These are phyloP conservation scores for Musa itinerans DNA, from an alignment of 176 grass and related monocot genomes.

Conservation along the genomic window DNA sequence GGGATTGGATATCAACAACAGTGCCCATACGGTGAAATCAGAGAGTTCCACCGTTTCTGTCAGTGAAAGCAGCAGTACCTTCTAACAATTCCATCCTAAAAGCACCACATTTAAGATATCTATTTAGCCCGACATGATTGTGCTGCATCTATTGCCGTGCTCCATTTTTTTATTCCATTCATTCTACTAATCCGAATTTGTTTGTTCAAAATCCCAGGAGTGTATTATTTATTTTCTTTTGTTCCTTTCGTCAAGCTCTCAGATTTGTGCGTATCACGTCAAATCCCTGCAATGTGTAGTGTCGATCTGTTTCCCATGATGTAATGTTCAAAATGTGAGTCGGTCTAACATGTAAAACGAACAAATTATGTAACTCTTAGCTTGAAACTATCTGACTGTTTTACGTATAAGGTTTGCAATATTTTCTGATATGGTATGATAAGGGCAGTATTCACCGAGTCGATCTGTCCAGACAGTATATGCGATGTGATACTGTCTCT, in stretches of 20 bases:
- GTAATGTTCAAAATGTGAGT: background rate
- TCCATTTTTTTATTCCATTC: constrained; percentile 6
- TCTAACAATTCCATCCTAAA: background rate
- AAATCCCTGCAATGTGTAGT: background rate
- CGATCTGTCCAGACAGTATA: too few relatives aligned
- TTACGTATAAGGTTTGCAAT: too few relatives aligned
- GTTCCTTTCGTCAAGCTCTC: background rate
- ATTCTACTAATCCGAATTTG: background rate
- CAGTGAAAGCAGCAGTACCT: constrained; percentile 51
- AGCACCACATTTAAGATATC: background rate
- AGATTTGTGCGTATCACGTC: background rate
- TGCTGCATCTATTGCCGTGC: background rate
- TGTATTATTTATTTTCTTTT: background rate
- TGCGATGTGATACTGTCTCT: too few relatives aligned
- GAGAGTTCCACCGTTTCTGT: constrained; percentile 86
- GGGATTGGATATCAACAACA: constrained; percentile 83
- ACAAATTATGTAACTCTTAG: too few relatives aligned
- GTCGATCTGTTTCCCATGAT: background rate
- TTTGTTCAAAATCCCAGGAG: background rate
- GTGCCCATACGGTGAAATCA: constrained; percentile 62
- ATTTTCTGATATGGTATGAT: too few relatives aligned
- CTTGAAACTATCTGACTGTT: too few relatives aligned
- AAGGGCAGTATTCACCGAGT: too few relatives aligned
- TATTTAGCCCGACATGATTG: background rate
- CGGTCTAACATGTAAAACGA: background rate